Base-by-base conservation (phyloP, 106 monocot genomes). In the Dendrobium officinale region DNA sequence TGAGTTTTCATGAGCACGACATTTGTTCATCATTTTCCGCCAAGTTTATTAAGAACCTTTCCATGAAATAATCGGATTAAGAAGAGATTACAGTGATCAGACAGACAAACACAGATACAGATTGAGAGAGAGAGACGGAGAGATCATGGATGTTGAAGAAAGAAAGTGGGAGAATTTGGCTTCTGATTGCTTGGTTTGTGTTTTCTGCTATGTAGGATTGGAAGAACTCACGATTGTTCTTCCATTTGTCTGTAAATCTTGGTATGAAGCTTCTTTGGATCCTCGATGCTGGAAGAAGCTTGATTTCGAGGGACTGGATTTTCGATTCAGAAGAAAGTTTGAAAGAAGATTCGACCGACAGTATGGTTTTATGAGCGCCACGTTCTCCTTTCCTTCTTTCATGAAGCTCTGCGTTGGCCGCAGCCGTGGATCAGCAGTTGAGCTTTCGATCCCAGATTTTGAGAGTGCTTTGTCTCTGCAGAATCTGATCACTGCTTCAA, bases 271-370 rank as follows among this genome's bases (percentile, higher is more conserved):
- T 5, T 47, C 44, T 19, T 44, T 70, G 47, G 68, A 80, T 67
- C 80, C 80, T 0, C 80, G n/a, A 10, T 80, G 80, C 80, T 80
- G 80, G 80, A 67, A 41, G 48, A 11, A 43, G 40, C 80, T 80
- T 0, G 48, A 80, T 48, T 80, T 80, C 70, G 13, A 26, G 43
- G 45, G 20, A 10, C 5, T 80, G 1, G 42, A 68, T 22, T 70
- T 80, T 48, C 9, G 67, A 5, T 20, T 70, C 9, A 24, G 48
- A 42, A 45, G 68, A 10, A 17, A n/a, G 8, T 31, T 80, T 22
- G 64, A 45, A n/a, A n/a, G 26, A 20, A 24, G n/a, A 0, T 44
- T 79, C 17, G 26, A 5, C 44, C 13, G 15, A 9, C 43, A 44
- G 67, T 49, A 48, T 24, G 11, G 56, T 43, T 24, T 67, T 6